These are phyloP conservation scores for Populus davidiana DNA, from an alignment of 345 rosid genomes.

Conservation along the genomic window DNA sequence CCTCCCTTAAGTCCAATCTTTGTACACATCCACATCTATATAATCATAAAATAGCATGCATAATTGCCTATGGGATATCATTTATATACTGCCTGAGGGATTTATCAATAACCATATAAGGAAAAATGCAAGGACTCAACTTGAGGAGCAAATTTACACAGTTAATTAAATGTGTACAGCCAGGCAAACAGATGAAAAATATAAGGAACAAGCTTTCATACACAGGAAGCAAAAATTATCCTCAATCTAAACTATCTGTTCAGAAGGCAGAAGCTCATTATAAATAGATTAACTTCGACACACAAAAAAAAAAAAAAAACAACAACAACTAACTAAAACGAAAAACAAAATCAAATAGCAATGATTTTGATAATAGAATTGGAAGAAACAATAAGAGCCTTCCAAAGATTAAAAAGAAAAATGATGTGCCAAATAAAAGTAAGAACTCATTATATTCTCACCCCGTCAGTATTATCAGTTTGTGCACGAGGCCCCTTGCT, in stretches of 20 bases:
- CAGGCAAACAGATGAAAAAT: not conserved
- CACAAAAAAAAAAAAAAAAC: not conserved
- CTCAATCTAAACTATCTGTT: not conserved
- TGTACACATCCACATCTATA: not conserved
- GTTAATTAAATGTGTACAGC: not conserved
- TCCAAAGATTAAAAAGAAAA: not conserved
- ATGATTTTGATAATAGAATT: not conserved
- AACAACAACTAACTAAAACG: not conserved
- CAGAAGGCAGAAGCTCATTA: not conserved
- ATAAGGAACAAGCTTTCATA: not conserved
- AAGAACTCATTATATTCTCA: conserved; percentile 29
- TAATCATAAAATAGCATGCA: not conserved
- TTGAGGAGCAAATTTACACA: not conserved
- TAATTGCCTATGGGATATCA: not conserved
- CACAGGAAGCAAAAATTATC: not conserved
- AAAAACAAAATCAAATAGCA: not conserved
- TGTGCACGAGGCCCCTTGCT: conserved; percentile 60
- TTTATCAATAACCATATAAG: not conserved
- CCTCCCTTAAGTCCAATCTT: not conserved
- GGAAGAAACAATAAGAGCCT: not conserved
- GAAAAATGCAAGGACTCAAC: not conserved
- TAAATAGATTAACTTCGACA: not conserved
- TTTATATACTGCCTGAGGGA: not conserved
- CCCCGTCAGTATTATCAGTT: conserved; percentile 53
- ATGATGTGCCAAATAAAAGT: too few relatives aligned